Evolutionary conservation across 2,329 filamentous ascomycete genomes (phyloP).

Genomic region (Xylariaceae sp.): DNA sequence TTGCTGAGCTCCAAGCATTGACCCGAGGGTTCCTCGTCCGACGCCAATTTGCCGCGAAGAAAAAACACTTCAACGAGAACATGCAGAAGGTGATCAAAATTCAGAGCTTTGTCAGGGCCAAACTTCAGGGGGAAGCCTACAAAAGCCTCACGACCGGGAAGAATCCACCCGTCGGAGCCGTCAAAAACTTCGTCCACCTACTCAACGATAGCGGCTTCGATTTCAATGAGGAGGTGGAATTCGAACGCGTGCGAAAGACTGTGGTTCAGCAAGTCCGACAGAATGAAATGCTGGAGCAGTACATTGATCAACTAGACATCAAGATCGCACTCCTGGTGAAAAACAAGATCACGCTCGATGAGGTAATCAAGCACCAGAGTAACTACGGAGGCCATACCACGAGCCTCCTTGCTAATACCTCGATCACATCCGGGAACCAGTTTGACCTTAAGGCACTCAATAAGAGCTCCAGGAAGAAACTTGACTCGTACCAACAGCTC

Average conservation of each 20-base stretch:
- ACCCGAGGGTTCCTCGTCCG: conserved; percentile 72
- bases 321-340: conserved; percentile 98
- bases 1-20: conserved; percentile 70
- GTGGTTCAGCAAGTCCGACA: conserved; percentile 96
- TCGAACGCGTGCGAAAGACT: conserved; percentile 88
- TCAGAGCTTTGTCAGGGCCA: conserved; percentile 91
- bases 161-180: conserved; percentile 91
- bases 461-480: conserved; percentile 90
- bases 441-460: conserved; percentile 97
- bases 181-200: conserved; percentile 97
- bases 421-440: conserved; percentile 83
- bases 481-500: conserved; percentile 94
- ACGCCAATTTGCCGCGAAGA: conserved; percentile 74
- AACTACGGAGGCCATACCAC: conserved; percentile 90
- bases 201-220: conserved; percentile 98
- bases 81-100: conserved; percentile 99
- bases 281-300: conserved; percentile 95
- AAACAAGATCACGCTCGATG: conserved; percentile 98
- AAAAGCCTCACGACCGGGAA: conserved; percentile 94
- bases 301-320: conserved; percentile 97
- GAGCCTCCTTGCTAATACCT: conserved; percentile 78
- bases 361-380: conserved; percentile 94
- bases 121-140: conserved; percentile 95
- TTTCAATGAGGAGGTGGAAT: conserved; percentile 97
- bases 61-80: conserved; percentile 85